Evolutionary conservation across 1,284 basidiomycete species (phyloP).

Genomic region (Fomitiporia mediterranea): DNA sequence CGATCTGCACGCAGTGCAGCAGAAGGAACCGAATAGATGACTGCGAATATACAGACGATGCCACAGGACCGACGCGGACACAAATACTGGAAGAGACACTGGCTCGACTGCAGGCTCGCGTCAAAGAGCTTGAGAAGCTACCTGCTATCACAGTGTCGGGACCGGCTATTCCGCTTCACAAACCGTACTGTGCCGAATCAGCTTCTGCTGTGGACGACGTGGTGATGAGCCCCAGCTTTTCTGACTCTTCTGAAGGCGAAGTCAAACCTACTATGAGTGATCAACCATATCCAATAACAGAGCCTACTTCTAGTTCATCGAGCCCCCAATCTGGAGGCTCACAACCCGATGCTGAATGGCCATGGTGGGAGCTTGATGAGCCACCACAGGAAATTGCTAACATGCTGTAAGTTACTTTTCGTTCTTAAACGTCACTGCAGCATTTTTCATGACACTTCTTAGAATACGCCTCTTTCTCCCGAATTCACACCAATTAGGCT

Average conservation of each 20-base stretch:
- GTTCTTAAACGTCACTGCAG: not conserved
- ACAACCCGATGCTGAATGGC: not conserved
- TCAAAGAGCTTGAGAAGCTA: slow-evolving; percentile 37
- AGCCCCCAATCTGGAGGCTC: no score
- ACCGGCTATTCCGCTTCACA: slow-evolving; percentile 18
- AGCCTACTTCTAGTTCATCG: not conserved
- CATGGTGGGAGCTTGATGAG: slow-evolving; percentile 22
- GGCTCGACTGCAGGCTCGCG: slow-evolving; percentile 31
- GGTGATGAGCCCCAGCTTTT: not conserved
- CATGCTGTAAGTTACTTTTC: slow-evolving; percentile 20
- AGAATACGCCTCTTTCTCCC: slow-evolving; percentile 25
- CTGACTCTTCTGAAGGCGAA: not conserved
- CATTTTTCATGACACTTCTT: not conserved
- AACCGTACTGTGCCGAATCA: slow-evolving; percentile 27
- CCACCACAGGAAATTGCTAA: slow-evolving; percentile 21
- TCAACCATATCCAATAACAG: not conserved
- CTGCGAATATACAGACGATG: slow-evolving; percentile 38
- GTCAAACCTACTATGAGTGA: not conserved
- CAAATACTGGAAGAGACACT: slow-evolving; percentile 37
- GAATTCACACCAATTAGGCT: slow-evolving; percentile 28
- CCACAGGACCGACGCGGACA: slow-evolving; percentile 30
- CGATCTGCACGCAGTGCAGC: slow-evolving; percentile 35
- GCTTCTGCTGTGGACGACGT: not conserved
- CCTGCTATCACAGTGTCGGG: slow-evolving; percentile 24
- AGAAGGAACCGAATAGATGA: slow-evolving; percentile 32